These are phyloP conservation scores for Termitomyces sp. DNA, from an alignment of 768 basidiomycete species.

Conservation along the genomic window DNA sequence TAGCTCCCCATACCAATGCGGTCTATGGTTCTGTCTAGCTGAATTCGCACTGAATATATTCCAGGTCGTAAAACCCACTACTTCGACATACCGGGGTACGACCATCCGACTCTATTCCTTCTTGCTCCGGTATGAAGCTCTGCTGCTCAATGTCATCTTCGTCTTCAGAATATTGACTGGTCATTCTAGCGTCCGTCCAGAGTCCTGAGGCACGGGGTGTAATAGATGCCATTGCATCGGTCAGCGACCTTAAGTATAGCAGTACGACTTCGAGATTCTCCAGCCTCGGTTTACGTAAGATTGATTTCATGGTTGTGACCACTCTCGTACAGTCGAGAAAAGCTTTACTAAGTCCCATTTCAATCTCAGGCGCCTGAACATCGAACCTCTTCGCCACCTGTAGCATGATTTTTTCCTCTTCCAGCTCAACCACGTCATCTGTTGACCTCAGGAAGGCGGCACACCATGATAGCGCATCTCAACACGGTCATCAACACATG, in stretches of 20 bases:
- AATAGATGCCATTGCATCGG: constrained; percentile 35
- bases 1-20: constrained; percentile 90
- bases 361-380: not conserved
- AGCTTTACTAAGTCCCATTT: not conserved
- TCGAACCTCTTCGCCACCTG: not conserved
- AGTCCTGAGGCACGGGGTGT: constrained; percentile 45
- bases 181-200: constrained; percentile 36
- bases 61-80: not conserved
- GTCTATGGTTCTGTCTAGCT: constrained; percentile 83
- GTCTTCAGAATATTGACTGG: constrained; percentile 35
- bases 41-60: constrained; percentile 2
- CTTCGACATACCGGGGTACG: constrained; percentile 39
- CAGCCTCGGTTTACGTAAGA: not conserved
- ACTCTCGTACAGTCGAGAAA: not conserved
- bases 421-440: not conserved
- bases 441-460: not conserved
- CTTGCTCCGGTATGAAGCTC: constrained; percentile 22
- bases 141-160: constrained; percentile 29
- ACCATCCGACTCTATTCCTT: constrained; percentile 28
- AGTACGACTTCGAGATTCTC: not conserved
- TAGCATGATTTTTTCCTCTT: not conserved
- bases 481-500: not conserved
- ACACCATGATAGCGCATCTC: not conserved
- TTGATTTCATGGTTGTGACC: not conserved
- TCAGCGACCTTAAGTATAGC: constrained; percentile 13